Evolutionary conservation across 495 filamentous ascomycete genomes (phyloP), one percentile per base, ranked within the genome.

Genomic region (Clohesyomyces aquaticus): DNA sequence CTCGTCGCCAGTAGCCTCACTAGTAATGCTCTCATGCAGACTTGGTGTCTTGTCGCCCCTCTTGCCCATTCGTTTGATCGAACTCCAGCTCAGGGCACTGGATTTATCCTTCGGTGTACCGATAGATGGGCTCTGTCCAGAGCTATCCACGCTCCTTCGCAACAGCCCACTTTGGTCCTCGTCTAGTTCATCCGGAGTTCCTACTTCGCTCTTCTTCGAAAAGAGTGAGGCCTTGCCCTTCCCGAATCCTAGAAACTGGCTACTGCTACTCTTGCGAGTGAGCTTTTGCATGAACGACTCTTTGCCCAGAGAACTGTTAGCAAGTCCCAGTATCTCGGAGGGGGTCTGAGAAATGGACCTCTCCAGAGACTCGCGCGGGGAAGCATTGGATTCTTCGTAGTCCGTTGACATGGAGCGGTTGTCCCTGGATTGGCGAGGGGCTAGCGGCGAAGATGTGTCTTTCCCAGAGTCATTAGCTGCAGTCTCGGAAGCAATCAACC

Each of bases 231-330:
- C 23, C 50, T 72, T 72, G 50, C 64, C 63, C 23, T 72, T 68
- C 28, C 70, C 70, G 61, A 75, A 75, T 43, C 66, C 62, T 3
- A 59, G 35, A 56, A 77, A 77, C 48, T 75, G 75, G 45, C 69
- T 66, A 0, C 71, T 68, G 49, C 67, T 72, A 42, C 61, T 65
- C 59, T 77, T 77, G 32, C 75, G 67, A 11, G 66, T 51, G n/a
- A 77, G 64, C 55, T 76, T 76, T 56, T 73, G 68, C 72, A 77
- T 77, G 63, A 77, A 72, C 1, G 55, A 50, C 45, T 76, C 73
- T 52, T 72, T 75, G 35, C 67, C 62, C 4, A 65, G 41, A 3
- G 52, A 22, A n/a, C n/a, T n/a, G 14, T 23, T 62, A 38, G 56
- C 29, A 32, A 43, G 67, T 14, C 43, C 42, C 10, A 53, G 63